Base-by-base conservation (phyloP, 202 grass and related monocot genomes). In the Setaria viridis region DNA sequence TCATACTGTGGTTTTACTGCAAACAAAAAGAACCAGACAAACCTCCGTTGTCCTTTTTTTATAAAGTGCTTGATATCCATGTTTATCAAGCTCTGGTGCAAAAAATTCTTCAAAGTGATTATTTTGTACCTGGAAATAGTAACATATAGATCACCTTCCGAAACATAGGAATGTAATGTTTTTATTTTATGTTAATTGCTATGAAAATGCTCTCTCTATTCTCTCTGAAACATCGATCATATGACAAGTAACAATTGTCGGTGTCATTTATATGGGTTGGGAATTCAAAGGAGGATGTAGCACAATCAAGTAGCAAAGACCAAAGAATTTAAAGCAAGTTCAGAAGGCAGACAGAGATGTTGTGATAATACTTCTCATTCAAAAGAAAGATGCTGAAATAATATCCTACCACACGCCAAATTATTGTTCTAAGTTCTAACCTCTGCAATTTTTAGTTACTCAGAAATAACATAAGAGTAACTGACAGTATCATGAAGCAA, bases 71-170 rank as follows among this genome's bases (percentile, higher is more conserved):
- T 97, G 92, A 72, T 97, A 97, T 77, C 94, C 94, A 88, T 94
- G 94, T 81, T 94, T 97, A 67, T 97, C 94, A 88, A 97, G 90
- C 80, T 97, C 94, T 51, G 84, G 90, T 32, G 85, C 81, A 89
- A 97, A 97, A 85, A 94, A 97, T 30, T 97, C 92, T 56, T 97
- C 92, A 59, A 91, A 97, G 48, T 94, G 94, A 54, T 97, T 93
- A 82, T 57, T 92, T 94, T 94, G 94, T 84, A 97, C 92, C 94
- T 97, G 68, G 9, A 88, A 89, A 77, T 20, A 74, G 45, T 56
- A 86, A 63, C 45, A 67, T 87, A 83, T 74, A 49, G 25, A 59
- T 76, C 57, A 37, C 73, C 45, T 37, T 72, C 32, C 25, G 5
- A 86, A 73, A 54, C 42, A 83, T 45, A 79, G 34, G 30, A 2